Conservation (phyloP, 768 basidiomycete genomes). For the Clavaria fumosa region DNA sequence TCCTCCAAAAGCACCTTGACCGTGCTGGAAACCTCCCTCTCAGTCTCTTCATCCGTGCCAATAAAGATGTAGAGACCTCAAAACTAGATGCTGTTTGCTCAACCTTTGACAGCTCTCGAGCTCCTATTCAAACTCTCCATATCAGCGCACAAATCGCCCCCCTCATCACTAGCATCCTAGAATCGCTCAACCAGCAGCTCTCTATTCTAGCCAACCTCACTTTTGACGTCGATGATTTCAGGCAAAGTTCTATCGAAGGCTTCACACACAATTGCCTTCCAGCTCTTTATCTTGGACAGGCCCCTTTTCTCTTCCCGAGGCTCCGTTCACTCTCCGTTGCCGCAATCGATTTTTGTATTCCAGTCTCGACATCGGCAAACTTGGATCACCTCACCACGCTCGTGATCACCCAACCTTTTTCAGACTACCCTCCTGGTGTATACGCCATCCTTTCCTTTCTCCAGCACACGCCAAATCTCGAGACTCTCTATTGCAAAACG, state of each 20-base stretch:
- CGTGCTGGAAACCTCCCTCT: neutral
- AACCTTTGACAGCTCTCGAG: no score
- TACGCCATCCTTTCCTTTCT: neutral
- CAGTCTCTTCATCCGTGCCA: neutral
- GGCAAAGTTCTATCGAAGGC: no score
- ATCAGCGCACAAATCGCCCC: no score
- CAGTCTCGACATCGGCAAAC: neutral
- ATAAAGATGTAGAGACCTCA: neutral
- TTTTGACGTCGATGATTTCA: no score
- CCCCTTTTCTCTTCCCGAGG: neutral
- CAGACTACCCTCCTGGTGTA: neutral
- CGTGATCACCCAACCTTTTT: neutral
- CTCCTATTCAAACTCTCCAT: no score
- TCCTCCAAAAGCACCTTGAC: neutral
- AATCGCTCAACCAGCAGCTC: no score
- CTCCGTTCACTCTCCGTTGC: neutral
- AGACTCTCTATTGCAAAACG: slow-evolving; percentile 1
- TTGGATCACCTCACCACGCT: slow-evolving; percentile 3
- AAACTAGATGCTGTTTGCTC: no score
- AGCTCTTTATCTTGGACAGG: no score
- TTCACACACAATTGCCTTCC: no score
- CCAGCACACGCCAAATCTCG: neutral
- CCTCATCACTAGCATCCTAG: no score
- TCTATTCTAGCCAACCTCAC: no score
- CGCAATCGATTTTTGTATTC: neutral